phyloP scores from a whole-genome alignment of 2,329 filamentous ascomycete species.

The Dendrostoma leiphaemia region DNA sequence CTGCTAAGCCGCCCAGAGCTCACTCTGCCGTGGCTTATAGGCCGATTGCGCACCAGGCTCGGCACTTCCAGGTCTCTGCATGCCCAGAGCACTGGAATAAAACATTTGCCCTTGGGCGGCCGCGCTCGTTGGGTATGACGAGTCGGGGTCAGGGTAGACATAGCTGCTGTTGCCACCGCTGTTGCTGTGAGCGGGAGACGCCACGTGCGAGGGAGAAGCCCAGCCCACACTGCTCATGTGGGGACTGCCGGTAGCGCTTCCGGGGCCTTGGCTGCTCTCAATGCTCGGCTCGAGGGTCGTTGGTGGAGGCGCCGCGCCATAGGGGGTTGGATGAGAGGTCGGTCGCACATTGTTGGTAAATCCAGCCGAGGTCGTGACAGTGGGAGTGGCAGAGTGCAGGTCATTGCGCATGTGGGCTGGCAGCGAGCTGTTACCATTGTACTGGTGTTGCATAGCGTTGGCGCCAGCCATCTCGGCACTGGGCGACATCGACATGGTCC shows the following conservation, averaged over 20 bases:
- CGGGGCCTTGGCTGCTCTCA: constrained; percentile 67
- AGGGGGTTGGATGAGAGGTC: constrained; percentile 82
- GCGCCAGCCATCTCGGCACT: constrained; percentile 70
- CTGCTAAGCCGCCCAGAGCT: constrained; percentile 46
- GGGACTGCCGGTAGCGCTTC: constrained; percentile 78
- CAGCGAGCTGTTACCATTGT: constrained; percentile 75
- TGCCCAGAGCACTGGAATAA: constrained; percentile 60
- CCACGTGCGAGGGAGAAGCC: constrained; percentile 77
- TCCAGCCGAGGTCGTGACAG: constrained; percentile 63
- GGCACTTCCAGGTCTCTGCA: constrained; percentile 67
- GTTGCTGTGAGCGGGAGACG: constrained; percentile 62
- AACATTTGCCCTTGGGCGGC: constrained; percentile 67
- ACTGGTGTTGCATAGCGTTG: constrained; percentile 68
- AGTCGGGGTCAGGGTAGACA: constrained; percentile 79
- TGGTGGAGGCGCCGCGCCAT: constrained; percentile 62
- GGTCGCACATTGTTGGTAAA: constrained; percentile 60
- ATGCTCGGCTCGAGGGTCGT: constrained; percentile 82
- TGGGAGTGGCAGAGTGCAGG: constrained; percentile 68
- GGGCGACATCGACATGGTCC: constrained; percentile 77
- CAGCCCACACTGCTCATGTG: constrained; percentile 81
- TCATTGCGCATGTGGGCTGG: constrained; percentile 80
- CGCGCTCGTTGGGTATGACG: constrained; percentile 54
- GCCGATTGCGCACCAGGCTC: constrained; percentile 62
- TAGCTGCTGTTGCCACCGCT: constrained; percentile 57
- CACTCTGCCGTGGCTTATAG: constrained; percentile 53